A percentile compares a stretch with the other conserved stretches of the same genome.
Evolutionary conservation across 2,329 filamentous ascomycete genomes (phyloP).

Genomic region (Cucurbitaria berberidis): DNA sequence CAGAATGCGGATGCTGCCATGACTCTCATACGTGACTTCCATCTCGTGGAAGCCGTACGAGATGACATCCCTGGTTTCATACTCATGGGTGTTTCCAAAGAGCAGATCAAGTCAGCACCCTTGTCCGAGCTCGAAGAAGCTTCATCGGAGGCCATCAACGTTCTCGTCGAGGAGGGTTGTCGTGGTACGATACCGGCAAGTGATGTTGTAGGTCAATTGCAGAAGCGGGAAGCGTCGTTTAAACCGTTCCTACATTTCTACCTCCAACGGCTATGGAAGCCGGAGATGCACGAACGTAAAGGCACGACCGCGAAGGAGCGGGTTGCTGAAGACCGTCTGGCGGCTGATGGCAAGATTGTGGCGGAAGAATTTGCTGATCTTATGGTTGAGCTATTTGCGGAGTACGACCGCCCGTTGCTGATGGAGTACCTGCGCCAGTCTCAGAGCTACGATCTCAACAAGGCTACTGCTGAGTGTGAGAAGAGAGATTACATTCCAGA

Average conservation of each 20-base stretch:
- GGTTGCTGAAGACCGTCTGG: conserved; percentile 51
- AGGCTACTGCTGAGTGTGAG: conserved; percentile 79
- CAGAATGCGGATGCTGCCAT: conserved; percentile 93
- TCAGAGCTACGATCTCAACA: conserved; percentile 87
- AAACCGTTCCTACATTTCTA: conserved; percentile 90
- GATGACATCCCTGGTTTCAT: conserved; percentile 93
- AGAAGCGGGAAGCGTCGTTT: conserved; percentile 56
- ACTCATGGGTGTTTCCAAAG: conserved; percentile 78
- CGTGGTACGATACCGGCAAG: conserved; percentile 82
- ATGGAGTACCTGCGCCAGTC: conserved; percentile 88
- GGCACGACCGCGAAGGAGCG: conserved; percentile 48
- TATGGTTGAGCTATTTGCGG: conserved; percentile 83
- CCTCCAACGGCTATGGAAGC: conserved; percentile 82
- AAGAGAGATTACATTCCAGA: conserved; percentile 81
- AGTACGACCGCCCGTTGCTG: conserved; percentile 78
- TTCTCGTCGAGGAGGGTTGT: conserved; percentile 90
- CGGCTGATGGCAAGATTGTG: conserved; percentile 67
- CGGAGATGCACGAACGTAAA: conserved; percentile 63
- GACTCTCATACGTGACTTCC: conserved; percentile 81
- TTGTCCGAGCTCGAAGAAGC: conserved; percentile 76
- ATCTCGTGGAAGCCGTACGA: conserved; percentile 84
- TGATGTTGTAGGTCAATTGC: conserved; percentile 79
- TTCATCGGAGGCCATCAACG: conserved; percentile 80
- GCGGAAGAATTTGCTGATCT: conserved; percentile 88
- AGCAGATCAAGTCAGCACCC: conserved; percentile 69